Evolutionary conservation across 495 filamentous ascomycete genomes (phyloP), one percentile per base, ranked within the genome.

Genomic region (Chaetomidium leptoderma): DNA sequence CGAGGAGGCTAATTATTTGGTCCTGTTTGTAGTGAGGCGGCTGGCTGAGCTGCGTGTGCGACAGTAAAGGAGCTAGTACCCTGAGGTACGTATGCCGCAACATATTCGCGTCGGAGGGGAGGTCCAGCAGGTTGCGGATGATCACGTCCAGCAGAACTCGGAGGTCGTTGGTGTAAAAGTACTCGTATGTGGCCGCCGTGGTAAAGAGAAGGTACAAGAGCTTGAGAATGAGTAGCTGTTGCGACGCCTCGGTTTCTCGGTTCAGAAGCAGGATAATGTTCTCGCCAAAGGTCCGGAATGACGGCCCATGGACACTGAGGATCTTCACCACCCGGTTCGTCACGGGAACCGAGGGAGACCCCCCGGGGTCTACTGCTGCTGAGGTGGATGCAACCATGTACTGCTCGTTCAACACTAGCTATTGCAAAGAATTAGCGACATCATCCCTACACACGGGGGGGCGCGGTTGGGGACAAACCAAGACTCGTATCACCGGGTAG

Each of bases 101-200:
- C 9, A 90, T 81, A 50, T 81, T 78, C 52, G 89, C 80, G 61
- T 92, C 89, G 56, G 87, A 85, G 0, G 92, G 92, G 6, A 98
- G 80, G 68, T 98, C 93, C 36, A 97, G 83, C 13, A 98, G 78
- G 63, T 98, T 98, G 35, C 93, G 91, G 55, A 98, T 90, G 52
- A 97, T 88, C 65, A 98, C 92, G 65, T 98, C 93, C 39, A 97
- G 82, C 14, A 98, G 82, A 13, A 98, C 93, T 40, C 89, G 89
- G 8, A 98, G 79, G 66, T 98, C 93, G 70, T 98, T 98, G 19
- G 90, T 96, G 66, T 96, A 98, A 71, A 98, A 98, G 71, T 97
- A 98, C 70, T 98, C 93, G 70, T 91, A 87, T 1, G 95, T 98
- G 27, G 87, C 82, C 4, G 83, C 81, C 13, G 90, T 97, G 10